Evolutionary conservation across 495 filamentous ascomycete species (phyloP).

Genomic region (Terfezia boudieri): DNA sequence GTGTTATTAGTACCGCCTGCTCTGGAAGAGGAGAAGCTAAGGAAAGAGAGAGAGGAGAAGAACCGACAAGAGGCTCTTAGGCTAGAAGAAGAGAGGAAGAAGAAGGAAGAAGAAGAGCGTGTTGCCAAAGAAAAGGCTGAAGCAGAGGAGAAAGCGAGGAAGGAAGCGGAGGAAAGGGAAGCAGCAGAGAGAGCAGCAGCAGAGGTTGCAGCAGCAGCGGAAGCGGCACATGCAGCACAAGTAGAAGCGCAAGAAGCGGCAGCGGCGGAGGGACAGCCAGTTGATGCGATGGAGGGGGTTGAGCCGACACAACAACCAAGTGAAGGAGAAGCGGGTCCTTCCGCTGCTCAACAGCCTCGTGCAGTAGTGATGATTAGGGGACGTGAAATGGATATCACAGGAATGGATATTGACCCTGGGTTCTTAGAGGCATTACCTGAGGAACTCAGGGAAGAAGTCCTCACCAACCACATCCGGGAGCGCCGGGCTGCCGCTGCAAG

Average conservation of each 20-base stretch:
- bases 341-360: constrained; percentile 29
- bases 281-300: constrained; percentile 66
- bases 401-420: constrained; percentile 76
- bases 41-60: constrained; percentile 33
- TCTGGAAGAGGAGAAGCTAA: constrained; percentile 47
- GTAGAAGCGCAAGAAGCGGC: constrained; percentile 26
- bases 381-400: constrained; percentile 71
- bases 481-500: constrained; percentile 42
- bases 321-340: constrained; percentile 25
- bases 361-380: constrained; percentile 64
- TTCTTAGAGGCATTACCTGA: constrained; percentile 89
- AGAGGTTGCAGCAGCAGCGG: constrained; percentile 14
- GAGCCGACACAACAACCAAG: constrained; percentile 30
- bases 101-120: constrained; percentile 40
- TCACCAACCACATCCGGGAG: constrained; percentile 65
- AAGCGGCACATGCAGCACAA: constrained; percentile 11
- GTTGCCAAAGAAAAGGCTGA: constrained; percentile 34
- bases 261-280: constrained; percentile 27
- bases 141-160: constrained; percentile 36
- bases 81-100: constrained; percentile 32
- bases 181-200: constrained; percentile 26
- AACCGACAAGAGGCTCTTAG: constrained; percentile 24
- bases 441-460: constrained; percentile 83
- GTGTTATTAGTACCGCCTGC: constrained; percentile 61
- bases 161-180: constrained; percentile 35